Evolutionary conservation across 2,329 filamentous ascomycete genomes (phyloP).

Genomic region (Paramyrothecium roridum): DNA sequence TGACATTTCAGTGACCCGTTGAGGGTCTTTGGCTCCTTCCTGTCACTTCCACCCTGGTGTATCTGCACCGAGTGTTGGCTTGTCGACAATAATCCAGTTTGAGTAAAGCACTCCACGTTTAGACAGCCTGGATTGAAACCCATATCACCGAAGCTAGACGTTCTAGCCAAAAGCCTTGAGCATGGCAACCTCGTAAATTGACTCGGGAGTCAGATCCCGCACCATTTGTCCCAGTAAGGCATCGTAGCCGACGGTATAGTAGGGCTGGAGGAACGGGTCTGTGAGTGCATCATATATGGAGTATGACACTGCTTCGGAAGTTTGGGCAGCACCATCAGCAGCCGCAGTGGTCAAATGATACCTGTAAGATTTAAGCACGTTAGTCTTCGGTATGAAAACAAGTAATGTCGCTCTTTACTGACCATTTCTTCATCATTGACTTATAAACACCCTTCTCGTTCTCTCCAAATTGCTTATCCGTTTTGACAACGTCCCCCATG

Average conservation of each 20-base stretch:
- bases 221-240: not conserved
- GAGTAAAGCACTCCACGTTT: no score
- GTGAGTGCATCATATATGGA: not conserved
- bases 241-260: conserved; percentile 1
- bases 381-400: not conserved
- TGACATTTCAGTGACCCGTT: no score
- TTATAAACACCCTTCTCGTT: not conserved
- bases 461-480: not conserved
- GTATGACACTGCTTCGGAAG: not conserved
- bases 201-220: not conserved
- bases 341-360: not conserved
- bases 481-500: not conserved
- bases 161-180: not conserved
- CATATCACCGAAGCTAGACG: no score
- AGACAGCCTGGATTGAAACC: no score
- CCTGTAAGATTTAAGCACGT: not conserved
- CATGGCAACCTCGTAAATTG: not conserved
- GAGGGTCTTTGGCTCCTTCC: no score
- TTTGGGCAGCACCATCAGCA: not conserved
- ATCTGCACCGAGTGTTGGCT: no score
- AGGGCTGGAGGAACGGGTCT: not conserved
- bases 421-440: conserved; percentile 2
- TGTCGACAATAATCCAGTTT: no score
- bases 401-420: not conserved
- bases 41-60: no score